These are phyloP conservation scores for Brasenia schreberi DNA, from an alignment of 164 flowering plant species.

Conservation along the genomic window DNA sequence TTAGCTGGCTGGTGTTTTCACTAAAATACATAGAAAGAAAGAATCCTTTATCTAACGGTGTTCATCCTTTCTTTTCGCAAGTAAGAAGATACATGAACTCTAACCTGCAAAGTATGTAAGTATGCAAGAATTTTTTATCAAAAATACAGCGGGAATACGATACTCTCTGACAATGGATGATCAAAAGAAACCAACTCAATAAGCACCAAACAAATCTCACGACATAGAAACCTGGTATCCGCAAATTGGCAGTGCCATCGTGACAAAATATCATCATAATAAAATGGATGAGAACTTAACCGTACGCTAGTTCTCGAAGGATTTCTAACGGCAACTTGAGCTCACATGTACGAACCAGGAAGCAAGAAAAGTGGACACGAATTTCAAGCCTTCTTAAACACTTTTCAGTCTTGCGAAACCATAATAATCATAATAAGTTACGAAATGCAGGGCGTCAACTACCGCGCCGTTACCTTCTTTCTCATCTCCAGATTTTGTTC, in stretches of 20 bases:
- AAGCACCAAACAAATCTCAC: not conserved
- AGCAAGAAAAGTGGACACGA: not conserved
- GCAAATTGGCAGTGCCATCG: not conserved
- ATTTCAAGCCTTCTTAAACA: not conserved
- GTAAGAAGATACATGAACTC: too few species aligned
- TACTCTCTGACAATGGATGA: not conserved
- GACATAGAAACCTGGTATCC: not conserved
- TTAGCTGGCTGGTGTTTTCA: too few species aligned
- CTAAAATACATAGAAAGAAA: too few species aligned
- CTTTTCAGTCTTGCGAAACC: not conserved
- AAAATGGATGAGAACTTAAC: not conserved
- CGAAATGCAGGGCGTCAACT: not conserved
- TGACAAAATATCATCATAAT: not conserved
- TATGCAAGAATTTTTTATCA: too few species aligned
- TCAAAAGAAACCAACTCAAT: not conserved
- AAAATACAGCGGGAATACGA: not conserved
- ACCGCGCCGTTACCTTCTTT: slow-evolving; percentile 27
- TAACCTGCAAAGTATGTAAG: too few species aligned
- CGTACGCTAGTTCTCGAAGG: not conserved
- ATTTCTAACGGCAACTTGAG: not conserved
- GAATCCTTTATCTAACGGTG: not conserved
- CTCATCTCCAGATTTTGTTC: slow-evolving; percentile 14
- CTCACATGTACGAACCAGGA: not conserved
- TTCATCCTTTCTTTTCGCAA: not conserved
- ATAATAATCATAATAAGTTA: too few species aligned